Conservation (phyloP, 176 grass and related monocot species). For the Musa troglodytarum region DNA sequence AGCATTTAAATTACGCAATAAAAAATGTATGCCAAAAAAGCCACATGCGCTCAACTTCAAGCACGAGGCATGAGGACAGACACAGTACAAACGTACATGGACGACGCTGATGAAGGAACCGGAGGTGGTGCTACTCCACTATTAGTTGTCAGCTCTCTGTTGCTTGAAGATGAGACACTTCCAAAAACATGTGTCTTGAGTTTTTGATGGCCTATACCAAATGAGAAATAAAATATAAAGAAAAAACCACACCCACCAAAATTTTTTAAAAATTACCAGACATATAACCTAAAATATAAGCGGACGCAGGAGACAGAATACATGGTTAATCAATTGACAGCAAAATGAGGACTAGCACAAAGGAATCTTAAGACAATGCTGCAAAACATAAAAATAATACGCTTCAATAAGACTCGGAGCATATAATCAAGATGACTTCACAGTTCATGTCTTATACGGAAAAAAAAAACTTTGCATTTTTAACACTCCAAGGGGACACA, state of each 20-base stretch:
- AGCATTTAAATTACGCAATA: not conserved
- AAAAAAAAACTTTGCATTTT: too few species aligned
- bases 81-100: slow-evolving; percentile 30
- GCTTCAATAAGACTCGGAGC: too few species aligned
- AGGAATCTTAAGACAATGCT: too few species aligned
- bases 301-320: not conserved
- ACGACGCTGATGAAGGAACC: slow-evolving; percentile 34
- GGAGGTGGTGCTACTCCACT: slow-evolving; percentile 37
- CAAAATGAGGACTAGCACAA: not conserved
- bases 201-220: slow-evolving; percentile 29
- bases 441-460: too few species aligned
- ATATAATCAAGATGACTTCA: too few species aligned
- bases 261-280: too few species aligned
- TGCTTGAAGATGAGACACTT: slow-evolving; percentile 55
- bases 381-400: too few species aligned
- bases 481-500: too few species aligned
- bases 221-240: not conserved
- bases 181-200: slow-evolving; percentile 48
- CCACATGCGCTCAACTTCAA: not conserved
- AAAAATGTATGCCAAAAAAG: not conserved
- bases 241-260: not conserved
- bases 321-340: not conserved
- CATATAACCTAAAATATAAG: not conserved
- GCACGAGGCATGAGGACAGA: not conserved
- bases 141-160: slow-evolving; percentile 39